Base-by-base conservation (phyloP, 495 filamentous ascomycete genomes). In the Entonaema liquescens region DNA sequence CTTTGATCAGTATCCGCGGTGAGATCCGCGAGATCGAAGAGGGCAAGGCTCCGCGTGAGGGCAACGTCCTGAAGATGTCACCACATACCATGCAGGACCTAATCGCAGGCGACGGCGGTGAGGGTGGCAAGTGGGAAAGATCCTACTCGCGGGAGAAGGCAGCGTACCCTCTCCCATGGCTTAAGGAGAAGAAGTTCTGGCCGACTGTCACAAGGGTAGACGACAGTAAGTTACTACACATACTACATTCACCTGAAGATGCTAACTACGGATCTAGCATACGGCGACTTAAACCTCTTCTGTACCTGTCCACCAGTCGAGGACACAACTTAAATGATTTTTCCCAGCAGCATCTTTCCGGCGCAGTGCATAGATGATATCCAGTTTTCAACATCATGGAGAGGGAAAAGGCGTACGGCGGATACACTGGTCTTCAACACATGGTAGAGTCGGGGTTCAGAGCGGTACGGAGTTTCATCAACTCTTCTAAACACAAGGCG, bases 151-250 rank as follows among this genome's bases (percentile, higher is more conserved):
- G 93, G 31, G 92, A 95, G 84, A 84, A 88, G 79, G 95, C 95
- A 9, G 95, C 94, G 2, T 98, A 97, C 78, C 95, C 95, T 19
- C 77, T 97, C 71, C 83, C 89, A 2, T 98, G 88, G 84, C 80
- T 98, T 68, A 87, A 88, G 81, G 92, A 97, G 87, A 97, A 96
- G 89, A 99, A 99, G 84, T 98, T 98, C 83, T 99, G 95, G 95
- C 95, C 95, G 0, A 91, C 84, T 35, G 93, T 98, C 35, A 92
- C 92, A 7, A 85, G 95, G 75, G 83, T 98, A 31, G 91, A 99
- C 81, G 96, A 99, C 84, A 88, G 93, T 95, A 83, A 84, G 88
- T 84, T 21, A 26, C 4, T 56, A n/a, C 26, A 28, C 29, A 33
- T 29, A 31, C 21, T 13, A 28, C 44, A 36, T 58, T 9, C 38